These are phyloP conservation scores for Chimonanthus salicifolius DNA, from an alignment of 164 flowering plant species.

Conservation along the genomic window DNA sequence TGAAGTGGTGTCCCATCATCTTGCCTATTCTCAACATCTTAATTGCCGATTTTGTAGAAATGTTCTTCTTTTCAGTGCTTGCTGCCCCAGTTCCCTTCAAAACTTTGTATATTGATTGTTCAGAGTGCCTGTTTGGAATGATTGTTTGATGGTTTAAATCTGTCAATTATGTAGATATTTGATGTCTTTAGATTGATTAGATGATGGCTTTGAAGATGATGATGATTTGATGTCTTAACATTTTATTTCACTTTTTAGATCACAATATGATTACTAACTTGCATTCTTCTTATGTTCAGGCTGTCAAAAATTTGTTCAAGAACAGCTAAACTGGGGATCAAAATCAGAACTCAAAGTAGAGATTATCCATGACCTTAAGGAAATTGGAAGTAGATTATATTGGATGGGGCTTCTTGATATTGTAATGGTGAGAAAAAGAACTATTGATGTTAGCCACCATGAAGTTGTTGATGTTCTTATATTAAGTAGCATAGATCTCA, in stretches of 20 bases:
- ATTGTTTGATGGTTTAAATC: not conserved
- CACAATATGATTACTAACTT: not conserved
- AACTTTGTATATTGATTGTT: too few relatives aligned
- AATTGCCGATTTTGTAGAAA: too few relatives aligned
- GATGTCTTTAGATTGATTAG: not conserved
- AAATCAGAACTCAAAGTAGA: constrained; percentile 77
- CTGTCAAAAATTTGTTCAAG: constrained; percentile 73
- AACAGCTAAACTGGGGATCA: constrained; percentile 81
- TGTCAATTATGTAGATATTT: not conserved
- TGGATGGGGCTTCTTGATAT: constrained; percentile 93
- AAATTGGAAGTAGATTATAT: constrained; percentile 83
- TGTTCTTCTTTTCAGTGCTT: too few relatives aligned
- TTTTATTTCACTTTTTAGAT: too few relatives aligned
- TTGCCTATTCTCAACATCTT: too few relatives aligned
- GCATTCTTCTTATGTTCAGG: constrained; percentile 37
- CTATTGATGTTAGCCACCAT: not conserved
- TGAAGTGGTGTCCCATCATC: too few relatives aligned
- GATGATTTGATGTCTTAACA: too few relatives aligned
- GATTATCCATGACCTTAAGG: constrained; percentile 82
- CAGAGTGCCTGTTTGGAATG: too few relatives aligned
- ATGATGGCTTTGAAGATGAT: too few relatives aligned
- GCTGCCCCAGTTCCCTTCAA: too few relatives aligned
- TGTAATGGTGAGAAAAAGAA: constrained; percentile 60
- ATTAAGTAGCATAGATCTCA: not conserved
- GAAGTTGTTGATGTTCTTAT: constrained; percentile 1